Base-by-base conservation (phyloP, 2,329 filamentous ascomycete genomes). In the Xylariaceae sp. region DNA sequence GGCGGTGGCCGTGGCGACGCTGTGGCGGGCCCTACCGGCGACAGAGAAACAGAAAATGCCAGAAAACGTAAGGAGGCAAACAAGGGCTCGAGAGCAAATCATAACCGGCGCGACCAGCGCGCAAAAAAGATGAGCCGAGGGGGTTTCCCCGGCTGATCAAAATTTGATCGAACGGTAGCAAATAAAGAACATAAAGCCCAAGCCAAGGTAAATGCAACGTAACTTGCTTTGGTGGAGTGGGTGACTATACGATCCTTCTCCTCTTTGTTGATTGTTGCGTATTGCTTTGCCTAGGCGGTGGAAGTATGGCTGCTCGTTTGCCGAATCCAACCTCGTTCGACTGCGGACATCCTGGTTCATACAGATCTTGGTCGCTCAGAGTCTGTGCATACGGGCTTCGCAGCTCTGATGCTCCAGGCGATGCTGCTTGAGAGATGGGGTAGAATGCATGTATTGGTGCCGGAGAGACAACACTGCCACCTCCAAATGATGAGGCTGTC, bases 11-110 rank as follows among this genome's bases (percentile, higher is more conserved):
- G 82, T 24, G 77, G 84, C 47, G 81, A 82, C 3, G 85, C 80
- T 63, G 85, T 87, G 7, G 82, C 85, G 2, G 86, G 88, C 0
- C 78, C 85, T 1, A 76, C 82, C 1, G 82, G 84, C 6, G 87
- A 90, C n/a, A 84, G 84, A 62, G 82, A 81, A n/a, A 92, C 88
- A 0, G 85, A 91, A 61, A 74, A 77, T 48, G 87, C 89, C 8
- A 81, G 91, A 61, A 81, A 86, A 64, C 81, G 82, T 58, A 96
- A 96, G 69, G 92, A 96, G 67, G 85, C 88, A 21, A 89, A 86
- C 62, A 96, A 96, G 71, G 81, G 86, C 2, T 89, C 88, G 18
- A 79, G 88, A 56, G 92, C 91, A 26, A 96, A 96, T 68, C 92
- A 96, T 69, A 94, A 91, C 70, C 83, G 92, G 21, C 82, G 91